Base-by-base conservation (phyloP, 139 green algal species). In the Picochlorum sp. region DNA sequence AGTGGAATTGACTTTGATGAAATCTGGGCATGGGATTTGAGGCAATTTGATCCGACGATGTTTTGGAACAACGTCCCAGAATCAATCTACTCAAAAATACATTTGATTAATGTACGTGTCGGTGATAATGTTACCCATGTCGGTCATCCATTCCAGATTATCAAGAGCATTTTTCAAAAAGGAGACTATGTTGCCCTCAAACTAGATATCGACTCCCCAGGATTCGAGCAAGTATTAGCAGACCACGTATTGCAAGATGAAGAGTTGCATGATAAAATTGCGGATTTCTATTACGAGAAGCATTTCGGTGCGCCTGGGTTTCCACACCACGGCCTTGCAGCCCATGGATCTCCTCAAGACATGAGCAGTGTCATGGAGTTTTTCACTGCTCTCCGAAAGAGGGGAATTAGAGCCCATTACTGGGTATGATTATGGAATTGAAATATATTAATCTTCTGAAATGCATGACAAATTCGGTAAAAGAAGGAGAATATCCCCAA, bases 21-120 rank as follows among this genome's bases (percentile, higher is more conserved):
- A 23, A n/a, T 57, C 20, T 57, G 50, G 50, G 50, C 16, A 11
- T 57, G 50, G 50, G 50, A 57, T 30, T 2, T 5, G 18, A 20
- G 18, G 50, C 18, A 20, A 10, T 26, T 57, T 30, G 50, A 57
- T 15, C 50, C 50, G 10, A 13, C 14, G 15, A 57, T 4, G 0
- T 57, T 57, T 23, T 57, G 50, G 50, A 8, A 26, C 0, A 30
- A 57, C 37, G 50, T 57, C 0, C 18, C 50, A 20, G 14, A 23
- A 37, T 57, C 50, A 28, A 57, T 57, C 10, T 57, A 57, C 18
- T 57, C 50, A 57, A 57, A 57, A 9, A 15, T 57, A n/a, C 50
- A 57, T 26, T 57, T 57, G 10, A 28, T 57, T 6, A 57, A 57
- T 26, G 50, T 57, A n/a, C 3, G 16, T 15, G 50, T 57, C 23